These are phyloP conservation scores for Pythium utonaiense DNA, from an alignment of 352 stramenopile genomes.

Conservation along the genomic window DNA sequence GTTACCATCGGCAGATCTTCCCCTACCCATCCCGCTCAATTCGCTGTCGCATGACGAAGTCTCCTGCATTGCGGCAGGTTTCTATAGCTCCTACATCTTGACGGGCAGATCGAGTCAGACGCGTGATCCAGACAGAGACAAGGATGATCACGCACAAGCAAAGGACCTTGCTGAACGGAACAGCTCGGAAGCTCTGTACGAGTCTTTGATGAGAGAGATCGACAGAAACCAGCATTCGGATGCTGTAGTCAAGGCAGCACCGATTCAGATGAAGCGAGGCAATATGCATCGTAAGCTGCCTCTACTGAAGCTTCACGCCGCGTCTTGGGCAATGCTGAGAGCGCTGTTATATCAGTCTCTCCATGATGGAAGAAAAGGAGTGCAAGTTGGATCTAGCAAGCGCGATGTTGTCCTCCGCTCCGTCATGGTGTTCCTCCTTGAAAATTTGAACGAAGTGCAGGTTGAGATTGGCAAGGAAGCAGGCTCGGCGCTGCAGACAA, in stretches of 20 bases:
- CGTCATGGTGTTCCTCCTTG: constrained; percentile 59
- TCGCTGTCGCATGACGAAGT: constrained; percentile 80
- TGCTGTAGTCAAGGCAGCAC: constrained; percentile 2
- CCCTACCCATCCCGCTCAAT: constrained; percentile 71
- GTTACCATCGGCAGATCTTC: constrained; percentile 75
- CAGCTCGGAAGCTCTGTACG: constrained; percentile 75
- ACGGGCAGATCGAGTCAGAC: constrained; percentile 59
- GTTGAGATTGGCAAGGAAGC: constrained; percentile 15
- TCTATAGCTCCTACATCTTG: constrained; percentile 89
- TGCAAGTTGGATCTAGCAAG: background rate
- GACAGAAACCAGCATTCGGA: constrained; percentile 40
- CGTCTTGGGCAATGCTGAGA: constrained; percentile 70
- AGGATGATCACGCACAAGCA: constrained; percentile 38
- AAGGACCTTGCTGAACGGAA: constrained; percentile 67
- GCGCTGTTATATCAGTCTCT: constrained; percentile 84
- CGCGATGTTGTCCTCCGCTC: constrained; percentile 33
- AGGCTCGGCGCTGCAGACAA: constrained; percentile 1
- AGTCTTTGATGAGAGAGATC: constrained; percentile 88
- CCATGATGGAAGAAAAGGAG: background rate
- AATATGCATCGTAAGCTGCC: constrained; percentile 54
- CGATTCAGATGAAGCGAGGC: constrained; percentile 43
- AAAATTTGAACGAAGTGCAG: constrained; percentile 54
- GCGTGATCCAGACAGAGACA: constrained; percentile 24
- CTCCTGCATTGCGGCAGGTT: constrained; percentile 73
- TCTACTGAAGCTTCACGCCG: constrained; percentile 72